Percentiles rank a stretch among this genome's conserved stretches.
phyloP scores from a whole-genome alignment of 495 filamentous ascomycete genomes.

The Penicillium odoratum region DNA sequence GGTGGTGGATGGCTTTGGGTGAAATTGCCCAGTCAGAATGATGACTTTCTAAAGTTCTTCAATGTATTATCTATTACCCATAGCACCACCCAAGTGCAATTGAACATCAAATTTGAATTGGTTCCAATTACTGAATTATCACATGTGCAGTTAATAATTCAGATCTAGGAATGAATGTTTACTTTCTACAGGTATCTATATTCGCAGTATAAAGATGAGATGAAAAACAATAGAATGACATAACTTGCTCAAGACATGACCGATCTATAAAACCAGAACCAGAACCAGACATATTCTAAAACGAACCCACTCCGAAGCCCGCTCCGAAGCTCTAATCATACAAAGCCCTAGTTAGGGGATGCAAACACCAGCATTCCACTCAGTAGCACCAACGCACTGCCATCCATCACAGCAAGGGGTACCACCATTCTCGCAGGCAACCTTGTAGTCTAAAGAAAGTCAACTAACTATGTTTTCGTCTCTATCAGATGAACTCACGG shows the following conservation, averaged over 20 bases:
- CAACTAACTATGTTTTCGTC: neutral
- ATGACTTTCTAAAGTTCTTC: too few species aligned
- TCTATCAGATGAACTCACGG: neutral
- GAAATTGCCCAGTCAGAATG: neutral
- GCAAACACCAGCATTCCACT: neutral
- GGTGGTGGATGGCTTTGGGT: slow-evolving; percentile 62
- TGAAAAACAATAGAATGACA: neutral
- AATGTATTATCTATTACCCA: too few species aligned
- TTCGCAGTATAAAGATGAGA: too few species aligned
- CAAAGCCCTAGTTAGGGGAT: neutral
- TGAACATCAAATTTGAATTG: too few species aligned
- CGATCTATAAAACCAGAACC: neutral
- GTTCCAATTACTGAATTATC: neutral
- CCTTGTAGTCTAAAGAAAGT: neutral
- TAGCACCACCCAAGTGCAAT: too few species aligned
- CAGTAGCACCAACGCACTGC: neutral
- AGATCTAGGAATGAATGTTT: too few species aligned
- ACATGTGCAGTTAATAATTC: too few species aligned
- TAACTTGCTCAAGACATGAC: neutral
- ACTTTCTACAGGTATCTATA: too few species aligned
- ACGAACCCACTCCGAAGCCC: neutral
- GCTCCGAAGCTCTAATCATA: neutral
- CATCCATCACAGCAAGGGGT: neutral
- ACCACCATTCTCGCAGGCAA: neutral
- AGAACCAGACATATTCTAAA: neutral